phyloP scores from a whole-genome alignment of 2,329 filamentous ascomycete species.

The Ceratocystis lukuohia region DNA sequence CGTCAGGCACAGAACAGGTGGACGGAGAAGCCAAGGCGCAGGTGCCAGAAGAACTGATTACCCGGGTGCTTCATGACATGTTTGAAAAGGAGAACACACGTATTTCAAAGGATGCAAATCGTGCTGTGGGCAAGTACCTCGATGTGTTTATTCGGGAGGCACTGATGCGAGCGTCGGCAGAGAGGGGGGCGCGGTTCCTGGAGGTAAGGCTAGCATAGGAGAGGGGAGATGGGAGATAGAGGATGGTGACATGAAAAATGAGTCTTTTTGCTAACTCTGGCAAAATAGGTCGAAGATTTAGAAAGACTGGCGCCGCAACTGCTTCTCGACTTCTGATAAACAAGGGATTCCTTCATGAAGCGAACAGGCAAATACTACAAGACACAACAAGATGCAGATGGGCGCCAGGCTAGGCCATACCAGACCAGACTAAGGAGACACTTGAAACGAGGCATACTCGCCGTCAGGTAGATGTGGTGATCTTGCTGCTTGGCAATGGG shows the following conservation, averaged over 20 bases:
- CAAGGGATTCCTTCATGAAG: background rate
- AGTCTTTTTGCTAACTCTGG: too few species aligned
- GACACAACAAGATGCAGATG: background rate
- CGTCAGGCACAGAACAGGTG: background rate
- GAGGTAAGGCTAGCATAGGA: conserved; percentile 42
- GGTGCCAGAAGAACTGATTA: conserved; percentile 63
- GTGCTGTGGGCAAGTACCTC: conserved; percentile 68
- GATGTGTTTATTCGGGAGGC: conserved; percentile 86
- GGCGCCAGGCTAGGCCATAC: too few species aligned
- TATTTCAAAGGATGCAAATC: conserved; percentile 65
- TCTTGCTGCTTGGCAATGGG: background rate
- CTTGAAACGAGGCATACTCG: too few species aligned
- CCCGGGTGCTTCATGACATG: conserved; percentile 63
- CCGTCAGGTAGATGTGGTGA: background rate
- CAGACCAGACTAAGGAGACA: too few species aligned
- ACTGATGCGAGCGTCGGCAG: conserved; percentile 62
- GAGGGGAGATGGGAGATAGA: background rate
- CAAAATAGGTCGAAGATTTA: conserved; percentile 56
- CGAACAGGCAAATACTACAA: background rate
- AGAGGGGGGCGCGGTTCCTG: conserved; percentile 56
- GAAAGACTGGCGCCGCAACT: conserved; percentile 79
- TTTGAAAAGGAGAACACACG: conserved; percentile 60
- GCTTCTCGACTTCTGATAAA: conserved; percentile 63
- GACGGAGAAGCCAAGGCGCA: conserved; percentile 30
- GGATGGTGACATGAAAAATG: background rate